Percentiles rank a stretch among this genome's conserved stretches.
Evolutionary conservation across 1,284 basidiomycete species (phyloP).

Genomic region (Inonotus hispidus): DNA sequence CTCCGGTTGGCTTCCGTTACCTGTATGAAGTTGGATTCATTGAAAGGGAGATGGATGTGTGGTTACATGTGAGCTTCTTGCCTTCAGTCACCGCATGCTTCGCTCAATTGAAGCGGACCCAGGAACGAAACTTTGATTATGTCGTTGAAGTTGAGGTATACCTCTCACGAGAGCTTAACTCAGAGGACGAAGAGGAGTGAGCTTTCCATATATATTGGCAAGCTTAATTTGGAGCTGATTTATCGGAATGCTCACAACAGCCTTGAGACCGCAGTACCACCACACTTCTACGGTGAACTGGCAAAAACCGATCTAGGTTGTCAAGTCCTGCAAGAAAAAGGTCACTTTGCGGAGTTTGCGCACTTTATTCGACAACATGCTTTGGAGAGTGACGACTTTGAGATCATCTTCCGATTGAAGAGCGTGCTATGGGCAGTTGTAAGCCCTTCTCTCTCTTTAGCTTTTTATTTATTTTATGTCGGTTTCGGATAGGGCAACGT

Average conservation of each 20-base stretch:
- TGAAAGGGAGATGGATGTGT: conserved; percentile 90
- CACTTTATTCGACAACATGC: conserved; percentile 87
- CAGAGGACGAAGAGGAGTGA: conserved; percentile 54
- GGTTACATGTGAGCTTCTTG: conserved; percentile 73
- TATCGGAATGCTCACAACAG: conserved; percentile 32
- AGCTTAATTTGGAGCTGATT: neutral
- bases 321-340: conserved; percentile 82
- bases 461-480: neutral
- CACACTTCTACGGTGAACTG: conserved; percentile 97
- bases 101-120: conserved; percentile 16
- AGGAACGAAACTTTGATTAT: conserved; percentile 86
- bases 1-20: conserved; percentile 87
- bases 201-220: neutral
- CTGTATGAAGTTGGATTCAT: conserved; percentile 91
- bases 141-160: conserved; percentile 86
- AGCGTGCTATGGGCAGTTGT: conserved; percentile 97
- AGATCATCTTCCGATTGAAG: conserved; percentile 85
- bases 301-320: conserved; percentile 94
- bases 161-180: conserved; percentile 67
- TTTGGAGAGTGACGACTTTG: conserved; percentile 76
- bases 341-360: conserved; percentile 88
- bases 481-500: conserved; percentile 74
- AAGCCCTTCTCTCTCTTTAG: conserved; percentile 29
- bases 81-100: neutral
- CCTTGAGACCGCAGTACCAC: conserved; percentile 85